Percentiles rank a stretch among this genome's conserved stretches.
Conservation (phyloP, 306 rosid species). For the Senna tora region DNA sequence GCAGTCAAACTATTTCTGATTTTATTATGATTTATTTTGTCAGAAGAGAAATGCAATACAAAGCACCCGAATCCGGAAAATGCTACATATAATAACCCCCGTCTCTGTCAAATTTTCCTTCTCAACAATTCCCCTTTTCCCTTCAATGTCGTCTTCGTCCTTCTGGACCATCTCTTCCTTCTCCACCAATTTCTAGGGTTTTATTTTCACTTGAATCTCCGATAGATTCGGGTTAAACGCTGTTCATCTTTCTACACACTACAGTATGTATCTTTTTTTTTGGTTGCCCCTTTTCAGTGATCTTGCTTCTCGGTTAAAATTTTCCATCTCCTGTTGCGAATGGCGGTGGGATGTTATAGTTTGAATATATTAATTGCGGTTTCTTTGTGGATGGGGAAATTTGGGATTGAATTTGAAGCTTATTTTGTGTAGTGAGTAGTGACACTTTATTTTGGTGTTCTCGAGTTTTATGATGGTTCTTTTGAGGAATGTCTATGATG, state of each 20-base stretch:
- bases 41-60: neutral
- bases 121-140: neutral
- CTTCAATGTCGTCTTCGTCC: slow-evolving; percentile 12
- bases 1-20: neutral
- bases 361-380: neutral
- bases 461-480: neutral
- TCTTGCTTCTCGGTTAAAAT: neutral
- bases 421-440: neutral
- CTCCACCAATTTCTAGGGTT: slow-evolving; percentile 21
- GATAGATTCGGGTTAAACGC: neutral
- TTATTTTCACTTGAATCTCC: neutral
- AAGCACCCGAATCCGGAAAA: neutral
- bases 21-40: neutral
- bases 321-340: neutral
- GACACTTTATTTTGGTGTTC: neutral
- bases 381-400: neutral
- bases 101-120: slow-evolving; percentile 1
- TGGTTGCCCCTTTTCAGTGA: neutral
- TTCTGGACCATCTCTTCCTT: slow-evolving; percentile 9
- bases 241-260: neutral
- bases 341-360: neutral
- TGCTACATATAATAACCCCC: neutral
- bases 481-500: neutral
- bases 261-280: neutral
- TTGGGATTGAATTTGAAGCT: slow-evolving; percentile 5